Evolutionary conservation across 176 grass and related monocot genomes (phyloP).

Genomic region (Thinopyrum elongatum): DNA sequence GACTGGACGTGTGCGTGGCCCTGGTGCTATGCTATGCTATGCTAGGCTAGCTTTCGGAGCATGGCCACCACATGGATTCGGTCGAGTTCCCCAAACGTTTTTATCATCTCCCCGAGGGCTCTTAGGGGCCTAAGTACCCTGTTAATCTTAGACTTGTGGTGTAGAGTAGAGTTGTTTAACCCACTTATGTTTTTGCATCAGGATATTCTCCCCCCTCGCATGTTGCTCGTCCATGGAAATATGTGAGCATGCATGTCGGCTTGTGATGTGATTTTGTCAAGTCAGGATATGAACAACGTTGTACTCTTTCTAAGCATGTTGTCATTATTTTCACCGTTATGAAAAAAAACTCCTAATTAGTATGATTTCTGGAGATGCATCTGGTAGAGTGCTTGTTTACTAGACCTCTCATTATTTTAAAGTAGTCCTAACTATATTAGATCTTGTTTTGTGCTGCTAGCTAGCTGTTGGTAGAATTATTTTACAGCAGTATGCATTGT

Average conservation of each 20-base stretch:
- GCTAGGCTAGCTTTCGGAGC: slow-evolving; percentile 13
- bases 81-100: slow-evolving; percentile 20
- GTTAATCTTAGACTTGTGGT: slow-evolving; percentile 27
- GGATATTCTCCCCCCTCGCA: not conserved
- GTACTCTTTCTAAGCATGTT: not conserved
- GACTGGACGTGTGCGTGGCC: slow-evolving; percentile 40
- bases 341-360: not conserved
- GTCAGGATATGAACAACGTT: not conserved
- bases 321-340: not conserved
- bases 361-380: not conserved
- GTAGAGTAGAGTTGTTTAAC: not conserved
- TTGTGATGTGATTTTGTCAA: slow-evolving; percentile 1
- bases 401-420: not conserved
- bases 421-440: not conserved
- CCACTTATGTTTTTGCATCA: not conserved
- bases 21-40: not conserved
- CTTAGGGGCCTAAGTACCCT: not conserved
- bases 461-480: not conserved
- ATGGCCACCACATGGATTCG: slow-evolving; percentile 21
- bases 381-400: not conserved
- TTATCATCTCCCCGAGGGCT: not conserved
- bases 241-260: slow-evolving; percentile 28
- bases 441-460: not conserved
- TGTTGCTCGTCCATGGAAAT: slow-evolving; percentile 4
- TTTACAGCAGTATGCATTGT: not conserved